Evolutionary conservation across 2,329 filamentous ascomycete species (phyloP).

Genomic region (Thelonectria rubi): DNA sequence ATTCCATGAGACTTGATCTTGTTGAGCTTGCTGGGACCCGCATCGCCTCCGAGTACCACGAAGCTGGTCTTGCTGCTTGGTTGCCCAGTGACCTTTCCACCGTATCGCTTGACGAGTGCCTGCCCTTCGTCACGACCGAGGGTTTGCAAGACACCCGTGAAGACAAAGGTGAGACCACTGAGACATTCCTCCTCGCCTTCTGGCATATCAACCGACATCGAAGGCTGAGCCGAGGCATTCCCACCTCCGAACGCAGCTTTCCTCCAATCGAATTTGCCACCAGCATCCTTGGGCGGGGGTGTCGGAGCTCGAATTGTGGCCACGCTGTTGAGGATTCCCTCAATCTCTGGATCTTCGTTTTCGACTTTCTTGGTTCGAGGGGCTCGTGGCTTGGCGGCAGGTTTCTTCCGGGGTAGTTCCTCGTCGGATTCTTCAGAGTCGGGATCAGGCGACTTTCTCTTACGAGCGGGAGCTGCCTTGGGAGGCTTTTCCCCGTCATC

Average conservation of each 20-base stretch:
- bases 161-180: slow-evolving; percentile 89
- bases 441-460: slow-evolving; percentile 64
- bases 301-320: slow-evolving; percentile 84
- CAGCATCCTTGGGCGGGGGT: slow-evolving; percentile 76
- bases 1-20: slow-evolving; percentile 83
- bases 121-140: slow-evolving; percentile 87
- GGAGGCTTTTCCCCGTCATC: slow-evolving; percentile 43
- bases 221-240: slow-evolving; percentile 68
- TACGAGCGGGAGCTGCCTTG: slow-evolving; percentile 48
- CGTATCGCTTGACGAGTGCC: slow-evolving; percentile 88
- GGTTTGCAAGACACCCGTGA: slow-evolving; percentile 85
- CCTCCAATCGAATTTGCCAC: slow-evolving; percentile 83
- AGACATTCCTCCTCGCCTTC: slow-evolving; percentile 89
- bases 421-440: slow-evolving; percentile 67
- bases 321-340: slow-evolving; percentile 89
- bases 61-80: slow-evolving; percentile 95
- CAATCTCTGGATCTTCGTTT: slow-evolving; percentile 73
- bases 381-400: slow-evolving; percentile 67
- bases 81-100: slow-evolving; percentile 85
- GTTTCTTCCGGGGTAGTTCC: slow-evolving; percentile 67
- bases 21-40: slow-evolving; percentile 89
- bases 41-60: slow-evolving; percentile 89
- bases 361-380: slow-evolving; percentile 71
- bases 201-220: slow-evolving; percentile 76
- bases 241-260: slow-evolving; percentile 66